Conservation (phyloP, 2,329 filamentous ascomycete species). For the Aspergillus piperis region DNA sequence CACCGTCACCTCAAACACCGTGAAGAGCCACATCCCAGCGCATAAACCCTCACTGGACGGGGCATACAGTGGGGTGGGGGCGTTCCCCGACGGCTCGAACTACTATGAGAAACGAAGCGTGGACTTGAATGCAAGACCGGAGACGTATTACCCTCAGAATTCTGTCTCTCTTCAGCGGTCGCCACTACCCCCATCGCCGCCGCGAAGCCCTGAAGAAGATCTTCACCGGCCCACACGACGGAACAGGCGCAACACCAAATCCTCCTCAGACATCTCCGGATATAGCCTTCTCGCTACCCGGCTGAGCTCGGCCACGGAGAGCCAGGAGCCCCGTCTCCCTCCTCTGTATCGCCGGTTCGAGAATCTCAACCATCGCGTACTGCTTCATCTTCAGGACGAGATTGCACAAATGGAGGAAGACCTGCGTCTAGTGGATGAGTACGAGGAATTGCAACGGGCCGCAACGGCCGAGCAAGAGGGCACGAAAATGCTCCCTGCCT, state of each 20-base stretch:
- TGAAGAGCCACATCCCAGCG: conserved; percentile 24
- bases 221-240: conserved; percentile 23
- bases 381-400: conserved; percentile 84
- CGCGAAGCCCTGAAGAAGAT: conserved; percentile 35
- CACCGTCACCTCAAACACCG: conserved; percentile 29
- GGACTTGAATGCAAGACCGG: conserved; percentile 33
- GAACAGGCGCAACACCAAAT: conserved; percentile 26
- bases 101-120: conserved; percentile 28
- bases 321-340: conserved; percentile 32
- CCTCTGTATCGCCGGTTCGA: conserved; percentile 85
- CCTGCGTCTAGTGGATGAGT: conserved; percentile 67
- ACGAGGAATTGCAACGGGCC: conserved; percentile 45
- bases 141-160: conserved; percentile 34
- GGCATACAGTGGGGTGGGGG: conserved; percentile 18
- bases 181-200: conserved; percentile 36
- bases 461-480: conserved; percentile 36
- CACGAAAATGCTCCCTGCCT: conserved; percentile 37
- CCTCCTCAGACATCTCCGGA: conserved; percentile 31
- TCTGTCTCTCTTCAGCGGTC: conserved; percentile 22
- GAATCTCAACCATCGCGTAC: conserved; percentile 74
- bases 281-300: conserved; percentile 39
- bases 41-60: conserved; percentile 26
- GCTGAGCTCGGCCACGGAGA: conserved; percentile 30
- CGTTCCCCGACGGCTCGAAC: conserved; percentile 24
- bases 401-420: conserved; percentile 78